Conservation (phyloP, 2,329 filamentous ascomycete genomes). For the Nemania bipapillata region DNA sequence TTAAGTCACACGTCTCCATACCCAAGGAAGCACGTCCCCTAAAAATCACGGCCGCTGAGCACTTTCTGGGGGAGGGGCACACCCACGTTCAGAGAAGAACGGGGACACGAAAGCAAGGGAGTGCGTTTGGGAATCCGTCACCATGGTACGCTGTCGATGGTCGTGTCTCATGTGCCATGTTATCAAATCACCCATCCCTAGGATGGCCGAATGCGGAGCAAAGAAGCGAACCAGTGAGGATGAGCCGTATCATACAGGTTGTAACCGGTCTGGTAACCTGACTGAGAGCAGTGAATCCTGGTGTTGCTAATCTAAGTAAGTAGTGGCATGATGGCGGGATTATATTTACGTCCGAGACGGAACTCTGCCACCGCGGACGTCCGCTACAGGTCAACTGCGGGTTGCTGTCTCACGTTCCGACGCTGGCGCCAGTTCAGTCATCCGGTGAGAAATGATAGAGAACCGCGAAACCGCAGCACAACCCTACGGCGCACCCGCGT, state of each 20-base stretch:
- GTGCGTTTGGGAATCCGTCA: conserved; percentile 13
- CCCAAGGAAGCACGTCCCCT: conserved; percentile 6
- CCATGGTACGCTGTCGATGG: conserved; percentile 16
- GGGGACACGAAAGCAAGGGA: background rate
- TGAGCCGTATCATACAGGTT: background rate
- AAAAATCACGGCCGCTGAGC: conserved; percentile 17
- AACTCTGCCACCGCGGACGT: background rate
- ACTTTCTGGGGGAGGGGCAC: conserved; percentile 2
- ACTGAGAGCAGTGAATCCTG: background rate
- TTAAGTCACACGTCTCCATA: conserved; percentile 11
- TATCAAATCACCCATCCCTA: conserved; percentile 1
- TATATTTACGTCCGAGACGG: conserved; percentile 19
- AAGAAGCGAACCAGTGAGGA: conserved; percentile 21
- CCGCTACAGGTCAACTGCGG: background rate
- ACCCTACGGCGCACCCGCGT: background rate
- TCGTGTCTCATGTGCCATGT: conserved; percentile 29
- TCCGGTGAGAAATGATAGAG: background rate
- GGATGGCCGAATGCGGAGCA: conserved; percentile 21
- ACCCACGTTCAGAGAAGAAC: background rate
- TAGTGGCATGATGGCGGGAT: conserved; percentile 10
- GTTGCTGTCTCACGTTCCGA: background rate
- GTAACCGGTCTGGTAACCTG: background rate
- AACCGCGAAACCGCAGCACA: background rate
- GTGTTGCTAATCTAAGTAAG: background rate
- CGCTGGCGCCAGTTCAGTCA: background rate